Conservation (phyloP, 2,329 filamentous ascomycete genomes). For the Talaromyces sp. region DNA sequence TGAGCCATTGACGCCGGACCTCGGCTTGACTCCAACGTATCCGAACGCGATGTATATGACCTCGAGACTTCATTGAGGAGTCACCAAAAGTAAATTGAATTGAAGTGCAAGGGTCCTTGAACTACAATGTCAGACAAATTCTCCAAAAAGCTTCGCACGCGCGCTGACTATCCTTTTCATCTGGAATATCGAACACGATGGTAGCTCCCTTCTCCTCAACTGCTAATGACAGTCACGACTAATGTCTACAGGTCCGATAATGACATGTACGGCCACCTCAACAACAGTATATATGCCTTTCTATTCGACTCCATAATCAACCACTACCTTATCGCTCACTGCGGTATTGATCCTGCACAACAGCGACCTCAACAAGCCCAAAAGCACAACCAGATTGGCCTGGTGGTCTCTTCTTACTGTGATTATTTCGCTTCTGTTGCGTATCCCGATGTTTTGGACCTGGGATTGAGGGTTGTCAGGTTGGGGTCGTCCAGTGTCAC, state of each 20-base stretch:
- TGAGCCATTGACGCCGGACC: neutral
- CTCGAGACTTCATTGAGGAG: too few species aligned
- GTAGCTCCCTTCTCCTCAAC: slow-evolving; percentile 38
- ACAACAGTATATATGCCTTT: slow-evolving; percentile 82
- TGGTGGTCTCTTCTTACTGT: slow-evolving; percentile 80
- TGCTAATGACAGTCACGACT: neutral
- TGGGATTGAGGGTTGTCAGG: slow-evolving; percentile 75
- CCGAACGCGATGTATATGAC: neutral
- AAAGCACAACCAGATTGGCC: slow-evolving; percentile 61
- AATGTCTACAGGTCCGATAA: slow-evolving; percentile 67
- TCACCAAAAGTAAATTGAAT: neutral
- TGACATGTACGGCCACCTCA: slow-evolving; percentile 92
- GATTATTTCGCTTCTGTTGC: slow-evolving; percentile 78
- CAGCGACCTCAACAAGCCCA: neutral
- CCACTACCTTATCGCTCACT: slow-evolving; percentile 75
- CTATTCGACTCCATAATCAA: slow-evolving; percentile 90
- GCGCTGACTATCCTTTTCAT: slow-evolving; percentile 70
- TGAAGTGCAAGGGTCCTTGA: neutral
- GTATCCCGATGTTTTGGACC: slow-evolving; percentile 75
- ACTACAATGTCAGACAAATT: slow-evolving; percentile 29
- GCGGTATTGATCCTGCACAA: slow-evolving; percentile 59
- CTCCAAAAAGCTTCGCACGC: slow-evolving; percentile 56
- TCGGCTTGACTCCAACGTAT: neutral
- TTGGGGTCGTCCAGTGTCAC: slow-evolving; percentile 81
- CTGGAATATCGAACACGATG: slow-evolving; percentile 84